Evolutionary conservation across 371 early-diverging fungal species (phyloP), one percentile per base, ranked within the genome.

Genomic region (Syncephalis plumigaleata): DNA sequence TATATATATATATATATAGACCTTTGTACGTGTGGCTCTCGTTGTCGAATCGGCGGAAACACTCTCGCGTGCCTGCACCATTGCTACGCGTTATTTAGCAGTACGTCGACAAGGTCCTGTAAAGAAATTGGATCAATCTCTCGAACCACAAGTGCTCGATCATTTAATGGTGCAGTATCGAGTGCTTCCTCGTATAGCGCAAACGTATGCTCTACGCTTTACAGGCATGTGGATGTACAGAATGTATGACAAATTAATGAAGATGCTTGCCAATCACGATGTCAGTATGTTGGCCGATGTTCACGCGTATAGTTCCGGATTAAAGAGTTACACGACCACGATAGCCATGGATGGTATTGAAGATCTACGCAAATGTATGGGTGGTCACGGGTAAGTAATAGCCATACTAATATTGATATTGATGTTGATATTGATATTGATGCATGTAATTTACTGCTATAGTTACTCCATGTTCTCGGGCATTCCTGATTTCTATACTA

Each of bases 381-480:
- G 91, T 50, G 91, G 91, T 23, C 87, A 88, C 46, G 88, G 87
- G 3, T 90, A 74, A 59, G 75, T 81, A 15, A 54, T 57, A 68
- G 73, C 54, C 63, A n/a, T n/a, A n/a, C n/a, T 57, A 68, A 72
- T 54, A 7, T 4, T 31, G 11, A 54, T 65, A 55, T 31, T 31
- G 11, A 31, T 31, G 11, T 7, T 31, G 11, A 11, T 31, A 31
- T 31, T 31, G 11, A 31, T 31, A 31, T 31, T 4, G 31, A 7
- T 31, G 31, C 31, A 7, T 31, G 11, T 31, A 7, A 31, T 31
- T 31, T 31, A 31, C 11, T 31, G 31, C 80, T 79, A 31, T 31
- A 31, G 31, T 7, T 31, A 31, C 31, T 31, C 31, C 31, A 31
- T 31, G 31, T 31, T 31, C 63, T 76, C 77, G 46, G 85, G 87